Base-by-base conservation (phyloP, 768 basidiomycete genomes). In the Thelephora ganbajun region DNA sequence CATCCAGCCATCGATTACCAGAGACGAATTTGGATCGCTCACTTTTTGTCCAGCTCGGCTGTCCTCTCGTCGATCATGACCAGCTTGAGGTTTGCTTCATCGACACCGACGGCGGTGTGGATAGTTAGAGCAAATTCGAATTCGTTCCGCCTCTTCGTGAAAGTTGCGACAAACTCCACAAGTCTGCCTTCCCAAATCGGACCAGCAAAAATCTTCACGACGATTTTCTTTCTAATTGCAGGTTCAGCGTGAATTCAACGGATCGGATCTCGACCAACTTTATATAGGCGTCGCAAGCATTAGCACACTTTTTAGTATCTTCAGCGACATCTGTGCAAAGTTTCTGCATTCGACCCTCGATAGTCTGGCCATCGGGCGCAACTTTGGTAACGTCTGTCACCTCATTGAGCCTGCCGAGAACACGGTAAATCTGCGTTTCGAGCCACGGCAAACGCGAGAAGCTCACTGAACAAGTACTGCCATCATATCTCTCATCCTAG, bases 401-500 rank as follows among this genome's bases (percentile, higher is more conserved):
- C n/a, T 59, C 52, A 39, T 54, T 57, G 2, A 70, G 57, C 33
- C 67, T 68, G 46, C 26, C 26, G 9, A 9, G 9, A 30, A 9
- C 9, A 30, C 26, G 26, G 26, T 30, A 4, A 30, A 9, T 30
- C 26, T 30, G 26, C 26, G 26, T 30, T 30, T 30, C 26, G 26
- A 30, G 9, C 26, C 26, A 30, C 26, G 26, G 26, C 4, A 30
- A 30, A 30, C 9, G 26, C 9, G 26, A 30, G 5, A 14, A 6
- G 53, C 71, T 11, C 46, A 70, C 72, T 73, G 66, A 14, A 73
- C 61, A 19, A 76, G 64, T 1, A 62, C 62, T 11, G 56, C 48
- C 66, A 77, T 71, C 63, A 71, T 66, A 35, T 74, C 65, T 49
- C 63, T 65, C 73, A 77, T 77, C 9, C 26, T 30, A 9, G 26